A percentile compares a stretch with the other conserved stretches of the same genome.
phyloP scores from a whole-genome alignment of 495 filamentous ascomycete genomes.

The Neurospora intermedia region DNA sequence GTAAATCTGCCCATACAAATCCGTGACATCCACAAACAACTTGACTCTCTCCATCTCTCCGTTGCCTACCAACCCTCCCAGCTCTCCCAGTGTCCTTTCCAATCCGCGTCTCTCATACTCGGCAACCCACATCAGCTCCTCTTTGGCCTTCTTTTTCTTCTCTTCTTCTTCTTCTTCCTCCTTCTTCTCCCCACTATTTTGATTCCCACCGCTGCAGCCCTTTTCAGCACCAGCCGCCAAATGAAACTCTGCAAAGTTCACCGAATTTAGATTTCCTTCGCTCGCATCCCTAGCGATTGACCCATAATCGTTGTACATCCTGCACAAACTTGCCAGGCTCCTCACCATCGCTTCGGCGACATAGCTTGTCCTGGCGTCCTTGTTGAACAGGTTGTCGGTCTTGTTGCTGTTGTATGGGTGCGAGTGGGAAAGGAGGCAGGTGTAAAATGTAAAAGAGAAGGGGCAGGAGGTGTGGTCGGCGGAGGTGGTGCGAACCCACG shows the following conservation, averaged over 20 bases:
- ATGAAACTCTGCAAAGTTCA: background rate
- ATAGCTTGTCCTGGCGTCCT: background rate
- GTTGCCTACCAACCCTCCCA: background rate
- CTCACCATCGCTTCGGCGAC: background rate
- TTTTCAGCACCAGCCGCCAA: no score
- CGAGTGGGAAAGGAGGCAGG: background rate
- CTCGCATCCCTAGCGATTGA: background rate
- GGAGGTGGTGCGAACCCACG: background rate
- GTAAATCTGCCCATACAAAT: background rate
- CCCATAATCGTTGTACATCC: background rate
- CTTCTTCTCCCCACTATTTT: no score
- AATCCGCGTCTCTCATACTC: background rate
- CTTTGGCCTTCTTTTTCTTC: background rate
- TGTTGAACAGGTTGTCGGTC: background rate
- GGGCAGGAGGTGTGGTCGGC: background rate
- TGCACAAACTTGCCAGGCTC: background rate
- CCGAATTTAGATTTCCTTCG: background rate
- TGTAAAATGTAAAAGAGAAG: background rate
- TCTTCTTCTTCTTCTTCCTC: no score
- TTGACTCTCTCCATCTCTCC: background rate
- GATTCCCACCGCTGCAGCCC: no score
- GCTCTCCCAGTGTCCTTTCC: background rate
- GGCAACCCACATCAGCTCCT: background rate
- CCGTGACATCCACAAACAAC: background rate
- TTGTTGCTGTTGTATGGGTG: background rate